Evolutionary conservation across 225 moss, liverwort and hornwort genomes (phyloP).

Genomic region (Pleurozium schreberi): DNA sequence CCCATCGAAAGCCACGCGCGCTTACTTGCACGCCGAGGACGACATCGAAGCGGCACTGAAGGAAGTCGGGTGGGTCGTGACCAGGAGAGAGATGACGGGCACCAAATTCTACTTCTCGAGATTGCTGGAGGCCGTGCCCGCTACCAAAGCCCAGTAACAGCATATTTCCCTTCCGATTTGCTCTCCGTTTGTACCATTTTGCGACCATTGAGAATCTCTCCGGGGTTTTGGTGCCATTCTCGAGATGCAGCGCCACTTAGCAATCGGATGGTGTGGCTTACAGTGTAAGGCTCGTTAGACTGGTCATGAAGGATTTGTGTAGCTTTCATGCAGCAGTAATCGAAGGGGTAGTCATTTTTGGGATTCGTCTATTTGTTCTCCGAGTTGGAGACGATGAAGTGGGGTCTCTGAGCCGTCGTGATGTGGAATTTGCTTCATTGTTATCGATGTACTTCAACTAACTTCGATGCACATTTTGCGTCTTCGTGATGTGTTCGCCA

Average conservation of each 20-base stretch:
- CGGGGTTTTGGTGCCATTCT: not conserved
- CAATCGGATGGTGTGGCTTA: not conserved
- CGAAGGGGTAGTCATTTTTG: not conserved
- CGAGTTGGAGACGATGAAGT: not conserved
- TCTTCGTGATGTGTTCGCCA: not conserved
- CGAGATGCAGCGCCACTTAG: not conserved
- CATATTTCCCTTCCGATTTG: not conserved
- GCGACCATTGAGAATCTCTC: not conserved
- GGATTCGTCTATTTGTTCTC: not conserved
- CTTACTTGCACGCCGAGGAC: slow-evolving; percentile 88
- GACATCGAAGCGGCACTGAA: slow-evolving; percentile 78
- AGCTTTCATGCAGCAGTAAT: not conserved
- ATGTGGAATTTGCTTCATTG: not conserved
- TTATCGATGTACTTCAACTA: not conserved
- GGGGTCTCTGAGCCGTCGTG: not conserved
- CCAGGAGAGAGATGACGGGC: slow-evolving; percentile 73
- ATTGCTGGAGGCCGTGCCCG: slow-evolving; percentile 78
- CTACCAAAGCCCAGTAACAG: not conserved
- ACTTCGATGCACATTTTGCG: not conserved
- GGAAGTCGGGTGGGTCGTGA: slow-evolving; percentile 70
- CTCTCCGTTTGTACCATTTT: not conserved
- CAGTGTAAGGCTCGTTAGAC: not conserved
- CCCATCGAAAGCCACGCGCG: slow-evolving; percentile 89
- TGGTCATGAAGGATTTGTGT: not conserved
- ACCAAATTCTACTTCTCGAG: slow-evolving; percentile 95